These are phyloP conservation scores for Fusarium sp. DNA, from an alignment of 2,329 filamentous ascomycete species.

Conservation along the genomic window DNA sequence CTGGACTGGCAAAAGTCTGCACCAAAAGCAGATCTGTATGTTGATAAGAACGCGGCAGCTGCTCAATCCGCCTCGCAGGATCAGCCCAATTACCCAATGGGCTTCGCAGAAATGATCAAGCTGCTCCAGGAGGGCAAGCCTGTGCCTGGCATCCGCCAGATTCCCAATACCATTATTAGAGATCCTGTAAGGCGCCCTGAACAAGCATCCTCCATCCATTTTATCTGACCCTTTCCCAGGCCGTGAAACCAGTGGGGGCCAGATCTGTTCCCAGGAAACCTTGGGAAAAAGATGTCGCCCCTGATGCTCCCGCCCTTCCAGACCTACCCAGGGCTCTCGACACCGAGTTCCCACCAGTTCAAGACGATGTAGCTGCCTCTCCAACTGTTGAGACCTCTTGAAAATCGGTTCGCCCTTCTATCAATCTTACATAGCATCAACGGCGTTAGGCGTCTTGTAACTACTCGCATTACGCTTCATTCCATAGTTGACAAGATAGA, in stretches of 20 bases:
- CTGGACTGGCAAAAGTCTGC: slow-evolving; percentile 61
- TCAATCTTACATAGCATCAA: slow-evolving; percentile 11
- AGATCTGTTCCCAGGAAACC: slow-evolving; percentile 67
- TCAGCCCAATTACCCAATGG: slow-evolving; percentile 78
- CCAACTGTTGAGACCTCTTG: slow-evolving; percentile 9
- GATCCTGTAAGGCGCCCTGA: slow-evolving; percentile 65
- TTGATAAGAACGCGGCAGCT: slow-evolving; percentile 50
- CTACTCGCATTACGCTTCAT: background rate
- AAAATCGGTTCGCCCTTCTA: background rate
- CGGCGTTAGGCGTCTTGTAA: slow-evolving; percentile 16
- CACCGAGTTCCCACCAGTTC: slow-evolving; percentile 48
- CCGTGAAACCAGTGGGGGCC: slow-evolving; percentile 59
- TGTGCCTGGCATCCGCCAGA: slow-evolving; percentile 86
- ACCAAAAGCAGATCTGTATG: slow-evolving; percentile 57
- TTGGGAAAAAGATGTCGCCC: slow-evolving; percentile 73
- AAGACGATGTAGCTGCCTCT: slow-evolving; percentile 20
- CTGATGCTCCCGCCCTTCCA: slow-evolving; percentile 27
- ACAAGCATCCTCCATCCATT: background rate
- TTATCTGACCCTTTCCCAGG: slow-evolving; percentile 45
- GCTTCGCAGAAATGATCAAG: slow-evolving; percentile 86
- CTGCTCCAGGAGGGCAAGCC: slow-evolving; percentile 83
- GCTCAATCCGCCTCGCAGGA: slow-evolving; percentile 42
- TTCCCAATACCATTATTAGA: slow-evolving; percentile 79
- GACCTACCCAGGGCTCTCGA: slow-evolving; percentile 45
- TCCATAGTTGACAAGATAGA: background rate